Conservation (phyloP, 1,139 yeast species). For the Eremothecium coryli region DNA sequence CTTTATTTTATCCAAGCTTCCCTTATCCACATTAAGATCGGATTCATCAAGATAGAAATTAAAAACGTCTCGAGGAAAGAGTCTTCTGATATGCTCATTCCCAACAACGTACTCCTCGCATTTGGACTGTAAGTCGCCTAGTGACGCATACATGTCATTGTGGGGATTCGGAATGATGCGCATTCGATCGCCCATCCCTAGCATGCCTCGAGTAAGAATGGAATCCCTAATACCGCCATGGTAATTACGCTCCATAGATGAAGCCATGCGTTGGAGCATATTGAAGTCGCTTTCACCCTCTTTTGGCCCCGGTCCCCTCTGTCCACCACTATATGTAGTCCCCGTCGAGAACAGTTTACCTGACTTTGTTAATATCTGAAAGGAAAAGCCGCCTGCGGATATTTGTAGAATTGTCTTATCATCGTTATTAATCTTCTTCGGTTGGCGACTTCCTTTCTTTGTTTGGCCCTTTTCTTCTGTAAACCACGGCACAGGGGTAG, state of each 20-base stretch:
- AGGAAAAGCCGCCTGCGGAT: constrained; percentile 61
- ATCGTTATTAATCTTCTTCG: constrained; percentile 24
- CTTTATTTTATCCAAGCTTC: constrained; percentile 21
- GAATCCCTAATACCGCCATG: constrained; percentile 9
- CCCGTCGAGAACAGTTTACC: constrained; percentile 53
- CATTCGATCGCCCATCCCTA: not conserved
- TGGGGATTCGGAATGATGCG: constrained; percentile 16
- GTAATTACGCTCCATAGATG: constrained; percentile 15
- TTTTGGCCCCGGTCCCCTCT: constrained; percentile 32
- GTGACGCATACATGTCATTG: constrained; percentile 20
- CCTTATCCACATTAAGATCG: constrained; percentile 9
- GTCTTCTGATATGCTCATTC: constrained; percentile 23
- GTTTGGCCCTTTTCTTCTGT: constrained; percentile 13
- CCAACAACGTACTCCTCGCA: constrained; percentile 20
- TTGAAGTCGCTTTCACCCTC: constrained; percentile 30
- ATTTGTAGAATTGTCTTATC: constrained; percentile 43
- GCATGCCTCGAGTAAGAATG: constrained; percentile 17
- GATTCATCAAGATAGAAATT: constrained; percentile 13
- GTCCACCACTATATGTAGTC: constrained; percentile 39
- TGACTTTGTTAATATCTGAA: constrained; percentile 45
- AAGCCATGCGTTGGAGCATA: constrained; percentile 23
- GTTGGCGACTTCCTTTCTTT: not conserved
- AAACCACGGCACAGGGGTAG: constrained; percentile 35
- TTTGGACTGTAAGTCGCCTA: constrained; percentile 18
- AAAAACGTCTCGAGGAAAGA: constrained; percentile 24